Percentiles rank a stretch among this genome's conserved stretches.
Conservation (phyloP, 306 rosid species). For the Hippophae rhamnoides region DNA sequence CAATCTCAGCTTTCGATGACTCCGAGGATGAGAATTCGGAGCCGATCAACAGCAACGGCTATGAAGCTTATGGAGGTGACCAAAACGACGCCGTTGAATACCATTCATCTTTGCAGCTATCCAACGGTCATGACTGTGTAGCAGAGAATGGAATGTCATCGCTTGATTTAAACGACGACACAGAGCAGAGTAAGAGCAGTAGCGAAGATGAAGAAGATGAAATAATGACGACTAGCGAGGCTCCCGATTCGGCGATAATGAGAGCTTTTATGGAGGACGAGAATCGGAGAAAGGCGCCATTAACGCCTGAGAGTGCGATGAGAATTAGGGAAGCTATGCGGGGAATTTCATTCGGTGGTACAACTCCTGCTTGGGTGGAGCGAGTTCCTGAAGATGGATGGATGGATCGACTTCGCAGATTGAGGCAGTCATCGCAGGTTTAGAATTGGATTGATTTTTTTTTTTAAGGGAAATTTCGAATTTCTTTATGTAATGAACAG, state of each 20-base stretch:
- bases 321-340: conserved; percentile 91
- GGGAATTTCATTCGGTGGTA: conserved; percentile 55
- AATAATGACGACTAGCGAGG: conserved; percentile 23
- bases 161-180: conserved; percentile 38
- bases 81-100: conserved; percentile 9
- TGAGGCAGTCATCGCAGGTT: conserved; percentile 27
- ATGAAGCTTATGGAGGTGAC: conserved; percentile 13
- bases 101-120: conserved; percentile 18
- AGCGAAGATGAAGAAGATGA: conserved; percentile 32
- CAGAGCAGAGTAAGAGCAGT: conserved; percentile 22
- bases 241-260: conserved; percentile 36
- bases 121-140: conserved; percentile 32
- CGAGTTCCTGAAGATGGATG: conserved; percentile 53
- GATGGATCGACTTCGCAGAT: conserved; percentile 60
- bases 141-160: conserved; percentile 53
- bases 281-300: conserved; percentile 54
- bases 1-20: conserved; percentile 44
- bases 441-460: neutral
- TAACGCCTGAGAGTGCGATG: conserved; percentile 59
- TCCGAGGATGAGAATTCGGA: conserved; percentile 29
- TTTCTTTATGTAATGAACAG: neutral
- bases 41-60: conserved; percentile 24
- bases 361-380: conserved; percentile 58
- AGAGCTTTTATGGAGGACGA: conserved; percentile 74
- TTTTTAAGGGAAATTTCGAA: neutral